These are phyloP conservation scores for Sordariomycetes sp. DNA, from an alignment of 2,329 filamentous ascomycete species.

Conservation along the genomic window DNA sequence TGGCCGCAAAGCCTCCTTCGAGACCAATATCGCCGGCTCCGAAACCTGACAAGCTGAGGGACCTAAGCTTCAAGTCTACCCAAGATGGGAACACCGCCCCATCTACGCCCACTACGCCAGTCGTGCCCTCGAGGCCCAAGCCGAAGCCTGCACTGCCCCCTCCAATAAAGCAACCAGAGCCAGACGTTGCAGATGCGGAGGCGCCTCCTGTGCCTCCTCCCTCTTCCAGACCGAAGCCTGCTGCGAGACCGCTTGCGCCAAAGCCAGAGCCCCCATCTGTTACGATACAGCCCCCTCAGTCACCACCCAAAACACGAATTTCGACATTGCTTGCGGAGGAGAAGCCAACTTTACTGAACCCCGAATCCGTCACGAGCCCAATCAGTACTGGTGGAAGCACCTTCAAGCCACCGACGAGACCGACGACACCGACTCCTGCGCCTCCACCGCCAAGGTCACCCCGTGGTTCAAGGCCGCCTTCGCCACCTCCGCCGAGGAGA, in stretches of 20 bases:
- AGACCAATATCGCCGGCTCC: constrained; percentile 27
- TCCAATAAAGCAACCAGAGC: constrained; percentile 11
- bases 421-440: constrained; percentile 40
- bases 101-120: constrained; percentile 17
- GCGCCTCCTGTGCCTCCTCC: constrained; percentile 12
- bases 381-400: constrained; percentile 19
- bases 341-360: constrained; percentile 35
- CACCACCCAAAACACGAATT: constrained; percentile 46
- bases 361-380: constrained; percentile 29
- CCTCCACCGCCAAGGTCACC: constrained; percentile 30
- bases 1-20: constrained; percentile 13
- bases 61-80: constrained; percentile 28
- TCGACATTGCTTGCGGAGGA: constrained; percentile 26
- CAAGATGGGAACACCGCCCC: constrained; percentile 25
- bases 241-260: constrained; percentile 12
- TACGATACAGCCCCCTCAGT: constrained; percentile 60
- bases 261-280: constrained; percentile 45
- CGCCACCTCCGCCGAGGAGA: constrained; percentile 53
- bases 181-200: constrained; percentile 4
- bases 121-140: constrained; percentile 19
- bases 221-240: constrained; percentile 13
- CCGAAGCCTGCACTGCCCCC: constrained; percentile 12
- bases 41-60: constrained; percentile 33
- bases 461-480: constrained; percentile 44
- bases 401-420: constrained; percentile 46